phyloP scores from a whole-genome alignment of 2,329 filamentous ascomycete species.

The Colletotrichum sublineola region DNA sequence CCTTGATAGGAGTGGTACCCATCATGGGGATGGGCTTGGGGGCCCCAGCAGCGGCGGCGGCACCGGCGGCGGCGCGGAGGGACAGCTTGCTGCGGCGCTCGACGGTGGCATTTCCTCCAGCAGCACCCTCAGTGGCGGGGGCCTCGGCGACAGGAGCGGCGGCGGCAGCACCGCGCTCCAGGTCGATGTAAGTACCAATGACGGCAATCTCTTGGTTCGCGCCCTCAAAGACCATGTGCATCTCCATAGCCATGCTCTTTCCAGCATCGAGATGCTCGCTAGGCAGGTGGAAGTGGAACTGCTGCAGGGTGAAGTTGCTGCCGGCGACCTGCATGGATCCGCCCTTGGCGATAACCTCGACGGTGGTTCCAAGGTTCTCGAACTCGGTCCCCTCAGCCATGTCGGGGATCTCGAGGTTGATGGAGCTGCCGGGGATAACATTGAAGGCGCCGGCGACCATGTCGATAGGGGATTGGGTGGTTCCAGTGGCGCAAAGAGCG shows the following conservation, averaged over 20 bases:
- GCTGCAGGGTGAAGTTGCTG: constrained; percentile 55
- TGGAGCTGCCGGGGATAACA: constrained; percentile 44
- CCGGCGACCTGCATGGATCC: constrained; percentile 53
- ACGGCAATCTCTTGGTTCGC: constrained; percentile 57
- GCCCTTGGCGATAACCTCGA: constrained; percentile 66
- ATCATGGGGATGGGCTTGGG: constrained; percentile 53
- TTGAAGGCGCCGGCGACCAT: constrained; percentile 42
- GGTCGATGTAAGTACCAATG: constrained; percentile 59
- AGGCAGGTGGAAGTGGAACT: constrained; percentile 66
- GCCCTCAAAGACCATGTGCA: constrained; percentile 71
- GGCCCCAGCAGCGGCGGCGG: constrained; percentile 25
- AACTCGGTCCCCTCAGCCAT: constrained; percentile 60
- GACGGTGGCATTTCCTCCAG: constrained; percentile 28
- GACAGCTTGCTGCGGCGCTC: constrained; percentile 37
- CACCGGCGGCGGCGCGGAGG: constrained; percentile 20
- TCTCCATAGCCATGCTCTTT: constrained; percentile 64
- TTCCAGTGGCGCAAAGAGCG: constrained; percentile 58
- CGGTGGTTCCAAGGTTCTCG: constrained; percentile 70
- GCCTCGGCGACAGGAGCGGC: constrained; percentile 38
- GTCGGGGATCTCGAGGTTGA: constrained; percentile 52
- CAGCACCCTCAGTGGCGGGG: constrained; percentile 29
- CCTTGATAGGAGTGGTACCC: constrained; percentile 56
- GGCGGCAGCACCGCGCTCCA: constrained; percentile 48
- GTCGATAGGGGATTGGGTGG: constrained; percentile 65
- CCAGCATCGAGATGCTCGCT: constrained; percentile 62